These are phyloP conservation scores for Penicillium concentricum DNA, from an alignment of 2,329 filamentous ascomycete genomes.

Conservation along the genomic window DNA sequence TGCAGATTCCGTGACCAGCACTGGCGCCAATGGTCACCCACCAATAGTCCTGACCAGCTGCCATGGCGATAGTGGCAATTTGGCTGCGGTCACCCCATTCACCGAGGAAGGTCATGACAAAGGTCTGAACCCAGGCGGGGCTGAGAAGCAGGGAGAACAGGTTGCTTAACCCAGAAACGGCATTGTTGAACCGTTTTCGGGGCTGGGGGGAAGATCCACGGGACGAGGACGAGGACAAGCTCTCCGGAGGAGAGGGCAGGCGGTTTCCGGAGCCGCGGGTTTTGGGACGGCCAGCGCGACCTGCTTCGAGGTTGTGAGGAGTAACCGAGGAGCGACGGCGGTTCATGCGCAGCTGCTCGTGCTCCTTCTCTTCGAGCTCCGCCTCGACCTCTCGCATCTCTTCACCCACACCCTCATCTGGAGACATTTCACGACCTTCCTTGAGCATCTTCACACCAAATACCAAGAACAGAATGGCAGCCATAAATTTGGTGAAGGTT, in stretches of 20 bases:
- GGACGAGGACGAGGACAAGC: constrained; percentile 72
- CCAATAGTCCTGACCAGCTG: constrained; percentile 97
- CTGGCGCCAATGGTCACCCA: constrained; percentile 92
- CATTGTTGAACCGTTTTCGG: constrained; percentile 44
- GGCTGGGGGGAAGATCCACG: constrained; percentile 57
- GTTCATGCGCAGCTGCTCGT: constrained; percentile 65
- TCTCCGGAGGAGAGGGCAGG: constrained; percentile 76
- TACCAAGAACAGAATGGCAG: constrained; percentile 79
- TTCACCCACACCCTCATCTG: constrained; percentile 86
- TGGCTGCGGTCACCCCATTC: constrained; percentile 98
- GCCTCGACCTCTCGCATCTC: constrained; percentile 97
- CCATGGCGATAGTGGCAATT: constrained; percentile 98
- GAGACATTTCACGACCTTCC: constrained; percentile 85
- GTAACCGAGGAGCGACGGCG: constrained; percentile 67
- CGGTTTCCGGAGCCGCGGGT: constrained; percentile 68
- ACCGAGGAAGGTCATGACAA: constrained; percentile 97
- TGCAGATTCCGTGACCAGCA: constrained; percentile 83
- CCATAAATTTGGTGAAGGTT: constrained; percentile 83
- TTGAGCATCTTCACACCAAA: constrained; percentile 82
- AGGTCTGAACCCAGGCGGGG: constrained; percentile 97
- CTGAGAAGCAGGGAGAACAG: constrained; percentile 83
- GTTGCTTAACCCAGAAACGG: constrained; percentile 72
- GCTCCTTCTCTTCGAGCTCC: constrained; percentile 91
- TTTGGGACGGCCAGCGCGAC: constrained; percentile 64
- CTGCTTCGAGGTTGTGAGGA: constrained; percentile 77